Base-by-base conservation (phyloP, 108 stramenopile species). In the Halocafeteria seosinensis region DNA sequence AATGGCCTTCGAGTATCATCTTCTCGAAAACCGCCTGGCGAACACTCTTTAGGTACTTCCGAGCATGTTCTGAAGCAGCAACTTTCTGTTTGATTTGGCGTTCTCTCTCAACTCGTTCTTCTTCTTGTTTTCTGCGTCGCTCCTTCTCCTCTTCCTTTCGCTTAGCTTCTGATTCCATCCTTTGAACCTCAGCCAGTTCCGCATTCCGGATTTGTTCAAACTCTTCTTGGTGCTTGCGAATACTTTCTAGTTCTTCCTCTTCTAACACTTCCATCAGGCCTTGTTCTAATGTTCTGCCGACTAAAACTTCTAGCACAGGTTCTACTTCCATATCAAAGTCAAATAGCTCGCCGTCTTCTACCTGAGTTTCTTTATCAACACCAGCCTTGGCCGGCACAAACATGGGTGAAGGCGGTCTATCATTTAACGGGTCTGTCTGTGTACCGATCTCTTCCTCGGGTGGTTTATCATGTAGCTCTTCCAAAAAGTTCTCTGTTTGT, bases 261-360 rank as follows among this genome's bases (percentile, higher is more conserved):
- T 83, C 79, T 68, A 83, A 74, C 3, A 83, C 57, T 73, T 83
- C 82, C 38, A 83, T 50, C 62, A 83, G 72, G 21, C 77, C 60
- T 0, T 79, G 68, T 67, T 81, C 75, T 0, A 83, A 61, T 21
- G 82, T 81, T 66, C 81, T 83, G 27, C 82, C 80, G 9, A 81
- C 80, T 29, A 83, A 70, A 0, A 83, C 82, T 51, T 83, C 82
- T 23, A 83, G 73, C 13, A 83, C 67, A 1, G 82, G 82, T 65
- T 71, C 76, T 36, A 83, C 82, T 71, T 83, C 82, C 1, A 70
- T 23, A 66, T 83, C 79, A 38, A 83, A 83, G 62, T 83, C 78
- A 51, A 83, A 83, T n/a, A 83, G 76, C 64, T 83, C 82, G 28
- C 78, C 82, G 4, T 38, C 73, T n/a, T 77, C 72, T 13, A 83